Conservation (phyloP, 176 grass and related monocot species). For the Aegilops umbellulata region DNA sequence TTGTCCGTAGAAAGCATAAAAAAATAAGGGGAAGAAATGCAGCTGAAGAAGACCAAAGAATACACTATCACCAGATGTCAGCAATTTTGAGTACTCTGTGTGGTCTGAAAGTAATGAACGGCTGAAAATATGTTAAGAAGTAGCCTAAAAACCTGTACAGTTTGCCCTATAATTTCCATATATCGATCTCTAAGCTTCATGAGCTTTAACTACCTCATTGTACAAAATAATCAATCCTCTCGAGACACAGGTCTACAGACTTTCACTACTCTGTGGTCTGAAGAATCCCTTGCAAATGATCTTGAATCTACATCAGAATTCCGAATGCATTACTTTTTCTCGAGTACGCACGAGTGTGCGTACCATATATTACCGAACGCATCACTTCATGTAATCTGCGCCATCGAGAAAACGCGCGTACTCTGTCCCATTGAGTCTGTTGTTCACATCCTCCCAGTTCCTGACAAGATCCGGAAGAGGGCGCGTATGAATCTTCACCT, state of each 20-base stretch:
- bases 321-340: too few species aligned
- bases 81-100: background rate
- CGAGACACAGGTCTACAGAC: background rate
- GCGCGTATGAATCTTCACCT: slow-evolving; percentile 88
- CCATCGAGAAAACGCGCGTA: slow-evolving; percentile 66
- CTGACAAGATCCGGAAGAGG: slow-evolving; percentile 57
- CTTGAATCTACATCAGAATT: too few species aligned
- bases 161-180: background rate
- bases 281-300: background rate
- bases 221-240: slow-evolving; percentile 23
- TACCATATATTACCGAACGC: too few species aligned
- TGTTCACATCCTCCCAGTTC: slow-evolving; percentile 82
- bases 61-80: background rate
- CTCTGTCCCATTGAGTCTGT: slow-evolving; percentile 60
- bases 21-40: background rate
- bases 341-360: too few species aligned
- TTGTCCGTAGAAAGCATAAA: background rate
- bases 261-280: too few species aligned
- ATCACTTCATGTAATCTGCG: slow-evolving; percentile 50
- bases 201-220: slow-evolving; percentile 11
- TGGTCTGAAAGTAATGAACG: background rate
- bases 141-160: background rate
- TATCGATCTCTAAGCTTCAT: background rate
- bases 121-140: background rate
- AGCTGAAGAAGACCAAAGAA: background rate